Conservation (phyloP, 2,329 filamentous ascomycete genomes). For the Hymenoscyphus repandus region DNA sequence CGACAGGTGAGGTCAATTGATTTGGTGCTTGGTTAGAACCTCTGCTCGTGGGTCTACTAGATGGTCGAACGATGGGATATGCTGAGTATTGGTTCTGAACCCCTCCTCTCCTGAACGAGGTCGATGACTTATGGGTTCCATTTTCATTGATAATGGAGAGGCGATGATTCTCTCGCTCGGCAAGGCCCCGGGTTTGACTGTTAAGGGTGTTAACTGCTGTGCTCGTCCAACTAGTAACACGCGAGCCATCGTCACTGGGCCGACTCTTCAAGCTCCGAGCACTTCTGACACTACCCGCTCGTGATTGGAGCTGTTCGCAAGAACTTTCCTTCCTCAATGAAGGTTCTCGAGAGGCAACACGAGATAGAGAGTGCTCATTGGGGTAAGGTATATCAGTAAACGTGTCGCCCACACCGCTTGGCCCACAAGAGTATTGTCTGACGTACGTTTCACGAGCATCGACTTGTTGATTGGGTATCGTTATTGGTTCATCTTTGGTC, state of each 20-base stretch:
- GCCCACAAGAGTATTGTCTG: slow-evolving; percentile 20
- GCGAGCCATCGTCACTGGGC: slow-evolving; percentile 48
- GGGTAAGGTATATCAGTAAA: slow-evolving; percentile 33
- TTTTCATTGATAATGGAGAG: slow-evolving; percentile 62
- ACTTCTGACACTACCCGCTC: slow-evolving; percentile 51
- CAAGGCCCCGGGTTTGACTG: slow-evolving; percentile 29
- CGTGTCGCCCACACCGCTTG: slow-evolving; percentile 28
- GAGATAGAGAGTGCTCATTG: slow-evolving; percentile 42
- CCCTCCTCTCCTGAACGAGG: slow-evolving; percentile 30
- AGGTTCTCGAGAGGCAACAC: slow-evolving; percentile 44
- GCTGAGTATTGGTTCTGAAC: slow-evolving; percentile 26
- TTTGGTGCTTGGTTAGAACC: slow-evolving; percentile 7
- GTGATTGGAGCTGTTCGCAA: slow-evolving; percentile 44
- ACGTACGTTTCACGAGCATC: slow-evolving; percentile 35
- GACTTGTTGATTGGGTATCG: slow-evolving; percentile 48
- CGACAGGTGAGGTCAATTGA: slow-evolving; percentile 32
- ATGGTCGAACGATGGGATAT: slow-evolving; percentile 21
- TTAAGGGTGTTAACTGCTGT: slow-evolving; percentile 52
- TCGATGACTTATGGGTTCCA: slow-evolving; percentile 39
- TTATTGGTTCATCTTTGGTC: slow-evolving; percentile 30
- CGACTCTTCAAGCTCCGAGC: slow-evolving; percentile 36
- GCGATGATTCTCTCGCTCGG: slow-evolving; percentile 48
- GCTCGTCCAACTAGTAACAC: slow-evolving; percentile 68
- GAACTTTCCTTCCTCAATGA: slow-evolving; percentile 45
- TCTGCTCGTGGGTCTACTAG: slow-evolving; percentile 15